Percentiles rank a stretch among this genome's conserved stretches.
Evolutionary conservation across 2,329 filamentous ascomycete genomes (phyloP).

Genomic region (Aspergillus ustus): DNA sequence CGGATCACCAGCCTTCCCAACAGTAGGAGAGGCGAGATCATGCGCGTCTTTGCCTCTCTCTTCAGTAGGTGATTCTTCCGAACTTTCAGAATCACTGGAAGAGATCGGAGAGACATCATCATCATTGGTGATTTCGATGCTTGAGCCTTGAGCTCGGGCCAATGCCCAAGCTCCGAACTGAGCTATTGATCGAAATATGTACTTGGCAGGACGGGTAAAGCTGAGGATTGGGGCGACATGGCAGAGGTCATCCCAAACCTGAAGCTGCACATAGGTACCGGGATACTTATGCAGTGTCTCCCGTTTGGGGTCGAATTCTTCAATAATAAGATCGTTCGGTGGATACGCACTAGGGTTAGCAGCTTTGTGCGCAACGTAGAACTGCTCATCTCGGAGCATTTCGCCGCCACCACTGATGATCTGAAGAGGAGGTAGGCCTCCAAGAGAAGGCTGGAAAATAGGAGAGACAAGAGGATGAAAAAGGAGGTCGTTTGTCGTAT

Average conservation of each 20-base stretch:
- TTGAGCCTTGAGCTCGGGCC: constrained; percentile 76
- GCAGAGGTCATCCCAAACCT: constrained; percentile 95
- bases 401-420: constrained; percentile 89
- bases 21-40: constrained; percentile 41
- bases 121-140: constrained; percentile 81
- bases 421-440: constrained; percentile 84
- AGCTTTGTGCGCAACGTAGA: constrained; percentile 93
- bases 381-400: constrained; percentile 88
- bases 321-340: constrained; percentile 66
- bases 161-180: constrained; percentile 94
- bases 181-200: constrained; percentile 90
- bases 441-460: constrained; percentile 82
- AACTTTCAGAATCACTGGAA: constrained; percentile 47
- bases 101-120: constrained; percentile 78
- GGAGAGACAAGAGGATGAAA: constrained; percentile 90
- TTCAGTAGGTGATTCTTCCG: constrained; percentile 12
- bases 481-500: constrained; percentile 81
- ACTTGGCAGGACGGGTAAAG: constrained; percentile 93
- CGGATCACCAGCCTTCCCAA: constrained; percentile 86
- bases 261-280: constrained; percentile 89
- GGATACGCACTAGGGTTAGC: constrained; percentile 80
- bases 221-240: constrained; percentile 92
- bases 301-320: constrained; percentile 63
- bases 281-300: constrained; percentile 66
- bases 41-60: constrained; percentile 22